Evolutionary conservation across 1,284 basidiomycete species (phyloP).

Genomic region (Ceratobasidium sp.): DNA sequence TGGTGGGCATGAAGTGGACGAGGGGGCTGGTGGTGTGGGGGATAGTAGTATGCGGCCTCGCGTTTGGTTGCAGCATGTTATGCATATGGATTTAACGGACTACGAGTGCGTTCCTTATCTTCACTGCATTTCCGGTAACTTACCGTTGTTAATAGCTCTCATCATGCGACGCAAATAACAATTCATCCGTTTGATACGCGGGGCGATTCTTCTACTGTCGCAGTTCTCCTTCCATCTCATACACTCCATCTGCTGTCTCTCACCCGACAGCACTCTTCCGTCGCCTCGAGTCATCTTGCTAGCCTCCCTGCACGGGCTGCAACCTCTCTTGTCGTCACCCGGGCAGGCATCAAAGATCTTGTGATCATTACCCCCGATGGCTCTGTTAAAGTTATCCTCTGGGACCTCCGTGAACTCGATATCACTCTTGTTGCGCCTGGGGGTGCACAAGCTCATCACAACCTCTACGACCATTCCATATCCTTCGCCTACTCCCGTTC

Average conservation of each 20-base stretch:
- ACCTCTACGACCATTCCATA: slow-evolving; percentile 14
- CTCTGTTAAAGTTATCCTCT: slow-evolving; percentile 65
- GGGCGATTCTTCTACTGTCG: slow-evolving; percentile 63
- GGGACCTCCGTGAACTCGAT: slow-evolving; percentile 63
- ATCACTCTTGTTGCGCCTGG: slow-evolving; percentile 51
- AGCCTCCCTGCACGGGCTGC: slow-evolving; percentile 64
- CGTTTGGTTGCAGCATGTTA: slow-evolving; percentile 73
- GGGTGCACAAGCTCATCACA: slow-evolving; percentile 24
- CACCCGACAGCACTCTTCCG: slow-evolving; percentile 55
- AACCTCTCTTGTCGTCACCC: slow-evolving; percentile 68
- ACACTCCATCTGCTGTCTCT: slow-evolving; percentile 64
- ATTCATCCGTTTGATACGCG: slow-evolving; percentile 60
- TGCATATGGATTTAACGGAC: slow-evolving; percentile 61
- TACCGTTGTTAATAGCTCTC: slow-evolving; percentile 47
- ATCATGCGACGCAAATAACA: slow-evolving; percentile 47
- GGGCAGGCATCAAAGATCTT: slow-evolving; percentile 71
- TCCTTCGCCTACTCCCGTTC: not conserved
- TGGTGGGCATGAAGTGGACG: slow-evolving; percentile 53
- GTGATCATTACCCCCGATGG: slow-evolving; percentile 68
- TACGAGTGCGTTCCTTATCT: slow-evolving; percentile 63
- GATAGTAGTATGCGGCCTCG: slow-evolving; percentile 72
- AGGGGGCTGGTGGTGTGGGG: slow-evolving; percentile 54
- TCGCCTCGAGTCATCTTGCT: slow-evolving; percentile 58
- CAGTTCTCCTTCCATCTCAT: slow-evolving; percentile 63
- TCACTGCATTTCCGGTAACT: slow-evolving; percentile 51